Evolutionary conservation across 2,329 filamentous ascomycete genomes (phyloP).

Genomic region (Keithomyces neogunnii): DNA sequence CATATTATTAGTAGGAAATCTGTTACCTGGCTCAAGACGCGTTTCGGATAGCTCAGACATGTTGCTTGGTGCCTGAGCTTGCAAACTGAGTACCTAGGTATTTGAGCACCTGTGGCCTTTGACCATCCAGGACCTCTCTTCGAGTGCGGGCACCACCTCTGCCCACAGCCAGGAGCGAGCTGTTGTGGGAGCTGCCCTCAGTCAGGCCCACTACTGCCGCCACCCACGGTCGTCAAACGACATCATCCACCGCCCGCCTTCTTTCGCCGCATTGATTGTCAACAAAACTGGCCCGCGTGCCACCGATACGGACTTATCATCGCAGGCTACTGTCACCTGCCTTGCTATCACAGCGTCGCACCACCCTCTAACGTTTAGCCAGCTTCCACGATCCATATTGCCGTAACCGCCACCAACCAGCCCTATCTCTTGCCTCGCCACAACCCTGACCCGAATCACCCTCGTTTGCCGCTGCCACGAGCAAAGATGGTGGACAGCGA

Average conservation of each 20-base stretch:
- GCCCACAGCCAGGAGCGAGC: constrained; percentile 4
- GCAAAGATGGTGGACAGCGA: constrained; percentile 93
- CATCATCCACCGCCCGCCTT: constrained; percentile 16
- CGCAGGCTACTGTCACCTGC: constrained; percentile 3
- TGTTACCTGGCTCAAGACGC: too few species aligned
- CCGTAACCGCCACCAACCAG: not conserved
- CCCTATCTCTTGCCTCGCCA: not conserved
- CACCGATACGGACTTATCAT: constrained; percentile 6
- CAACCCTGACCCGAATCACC: constrained; percentile 8
- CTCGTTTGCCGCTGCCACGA: constrained; percentile 20
- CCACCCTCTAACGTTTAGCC: not conserved
- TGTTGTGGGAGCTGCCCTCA: constrained; percentile 12
- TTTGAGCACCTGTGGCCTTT: not conserved
- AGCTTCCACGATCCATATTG: not conserved
- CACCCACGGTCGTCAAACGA: constrained; percentile 14
- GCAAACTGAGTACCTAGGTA: not conserved
- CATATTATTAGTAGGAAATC: too few species aligned
- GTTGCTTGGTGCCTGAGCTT: not conserved
- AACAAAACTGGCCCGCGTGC: constrained; percentile 10
- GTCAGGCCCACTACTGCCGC: constrained; percentile 12
- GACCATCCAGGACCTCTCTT: not conserved
- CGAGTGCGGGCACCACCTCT: not conserved
- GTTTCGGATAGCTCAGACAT: too few species aligned
- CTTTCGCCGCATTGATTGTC: constrained; percentile 12
- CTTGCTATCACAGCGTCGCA: constrained; percentile 5